Base-by-base conservation (phyloP, 148 eudicot genomes). In the Silene latifolia region DNA sequence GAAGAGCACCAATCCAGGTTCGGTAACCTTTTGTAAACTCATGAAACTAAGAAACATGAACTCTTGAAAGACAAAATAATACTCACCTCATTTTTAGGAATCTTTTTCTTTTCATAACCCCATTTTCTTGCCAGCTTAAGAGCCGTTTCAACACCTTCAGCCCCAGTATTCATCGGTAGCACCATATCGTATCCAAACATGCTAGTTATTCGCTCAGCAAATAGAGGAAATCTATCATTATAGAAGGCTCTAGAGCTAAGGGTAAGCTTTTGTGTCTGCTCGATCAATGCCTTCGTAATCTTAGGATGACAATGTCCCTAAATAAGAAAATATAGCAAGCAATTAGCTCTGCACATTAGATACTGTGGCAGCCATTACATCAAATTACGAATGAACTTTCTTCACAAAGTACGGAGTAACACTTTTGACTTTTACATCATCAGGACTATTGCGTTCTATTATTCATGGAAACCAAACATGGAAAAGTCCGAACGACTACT, bases 291-390 rank as follows among this genome's bases (percentile, higher is more conserved):
- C 82, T 88, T 86, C 74, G 88, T 72, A 78, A 95, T 88, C 77
- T 87, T 90, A 56, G 99, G 97, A 88, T 95, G 99, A 72, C 97
- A 90, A 77, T 95, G 99, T 35, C 99, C 99, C 99, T 95, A 84
- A 73, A 76, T 74, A 59, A 82, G 74, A 12, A 69, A 82, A 80
- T 53, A 61, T 7, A 53, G 44, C 66, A 17, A 58, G 63, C 51
- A 67, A 58, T 60, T 76, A 79, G 71, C 32, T 24, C 46, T 9
- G 21, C 29, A 17, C 21, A 15, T 57, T 10, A 67, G n/a, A 24
- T 25, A 68, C 48, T 27, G 29, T 27, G 29, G 29, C 29, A 27
- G 29, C 29, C 29, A 27, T 27, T 27, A 27, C 29, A 27, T 27
- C 3, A 27, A 3, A 27, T 27, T 27, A 32, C 27, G 19, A 54